Percentiles rank a stretch among this genome's conserved stretches.
These are phyloP conservation scores for Xylaria sp. DNA, from an alignment of 2,329 filamentous ascomycete species.

Conservation along the genomic window DNA sequence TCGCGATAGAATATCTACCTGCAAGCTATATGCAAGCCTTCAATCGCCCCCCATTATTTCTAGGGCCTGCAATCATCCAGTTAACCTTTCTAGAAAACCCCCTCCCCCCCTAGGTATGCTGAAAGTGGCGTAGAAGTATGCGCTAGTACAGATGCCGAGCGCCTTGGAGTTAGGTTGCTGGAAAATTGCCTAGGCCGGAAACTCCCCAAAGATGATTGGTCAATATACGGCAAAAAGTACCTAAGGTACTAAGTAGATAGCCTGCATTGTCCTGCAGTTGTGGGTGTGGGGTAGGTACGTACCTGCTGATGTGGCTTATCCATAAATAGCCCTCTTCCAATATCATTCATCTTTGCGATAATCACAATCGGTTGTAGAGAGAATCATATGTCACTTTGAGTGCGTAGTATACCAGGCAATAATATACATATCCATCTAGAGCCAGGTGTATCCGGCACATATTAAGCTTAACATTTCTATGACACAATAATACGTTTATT, in stretches of 20 bases:
- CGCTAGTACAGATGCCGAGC: background rate
- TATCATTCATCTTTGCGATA: background rate
- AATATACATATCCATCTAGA: background rate
- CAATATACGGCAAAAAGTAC: slow-evolving; percentile 17
- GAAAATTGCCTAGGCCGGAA: background rate
- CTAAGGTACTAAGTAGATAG: background rate
- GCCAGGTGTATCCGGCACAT: background rate
- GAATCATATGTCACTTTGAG: too few species aligned
- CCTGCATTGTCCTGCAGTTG: background rate
- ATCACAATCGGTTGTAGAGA: too few species aligned
- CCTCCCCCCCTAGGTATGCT: background rate
- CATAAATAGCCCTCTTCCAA: slow-evolving; percentile 29
- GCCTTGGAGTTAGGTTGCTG: background rate
- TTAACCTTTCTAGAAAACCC: too few species aligned
- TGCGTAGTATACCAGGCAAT: background rate
- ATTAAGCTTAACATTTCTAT: slow-evolving; percentile 3
- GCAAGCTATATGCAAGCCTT: too few species aligned
- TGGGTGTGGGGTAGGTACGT: slow-evolving; percentile 28
- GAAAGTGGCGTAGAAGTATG: background rate
- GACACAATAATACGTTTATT: slow-evolving; percentile 15
- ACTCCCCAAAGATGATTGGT: slow-evolving; percentile 16
- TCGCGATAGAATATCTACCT: too few species aligned
- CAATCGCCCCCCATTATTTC: too few species aligned
- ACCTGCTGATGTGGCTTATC: slow-evolving; percentile 19
- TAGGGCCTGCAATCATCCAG: too few species aligned